Evolutionary conservation across 2,329 filamentous ascomycete species (phyloP).

Genomic region (Stagonosporopsis vannaccii): DNA sequence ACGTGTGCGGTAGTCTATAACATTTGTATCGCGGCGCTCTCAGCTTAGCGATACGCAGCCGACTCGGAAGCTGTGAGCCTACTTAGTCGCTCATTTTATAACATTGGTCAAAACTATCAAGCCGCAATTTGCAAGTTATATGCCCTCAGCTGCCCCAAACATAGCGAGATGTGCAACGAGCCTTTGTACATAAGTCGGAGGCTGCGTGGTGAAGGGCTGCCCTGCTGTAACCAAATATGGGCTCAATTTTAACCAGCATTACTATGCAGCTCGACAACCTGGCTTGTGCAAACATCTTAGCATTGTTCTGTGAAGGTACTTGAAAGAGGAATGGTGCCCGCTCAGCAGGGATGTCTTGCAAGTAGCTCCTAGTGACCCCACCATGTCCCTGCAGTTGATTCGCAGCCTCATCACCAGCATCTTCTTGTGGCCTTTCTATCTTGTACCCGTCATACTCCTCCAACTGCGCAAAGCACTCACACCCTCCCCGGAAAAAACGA

Average conservation of each 20-base stretch:
- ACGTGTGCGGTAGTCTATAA: too few species aligned
- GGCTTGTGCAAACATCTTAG: constrained; percentile 1
- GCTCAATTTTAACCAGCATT: too few species aligned
- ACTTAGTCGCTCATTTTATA: too few species aligned
- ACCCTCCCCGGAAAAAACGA: background rate
- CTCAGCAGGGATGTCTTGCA: constrained; percentile 6
- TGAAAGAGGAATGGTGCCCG: constrained; percentile 16
- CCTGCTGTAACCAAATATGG: background rate
- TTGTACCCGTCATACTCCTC: constrained; percentile 9
- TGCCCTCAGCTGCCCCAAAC: background rate
- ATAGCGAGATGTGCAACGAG: background rate
- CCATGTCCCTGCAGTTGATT: constrained; percentile 20
- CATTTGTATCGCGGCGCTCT: too few species aligned
- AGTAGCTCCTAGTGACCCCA: constrained; percentile 16
- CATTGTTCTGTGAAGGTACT: constrained; percentile 17
- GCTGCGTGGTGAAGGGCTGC: constrained; percentile 2
- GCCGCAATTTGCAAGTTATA: background rate
- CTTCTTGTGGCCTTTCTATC: constrained; percentile 5
- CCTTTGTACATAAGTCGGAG: background rate
- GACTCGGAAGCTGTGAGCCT: too few species aligned
- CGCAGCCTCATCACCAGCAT: constrained; percentile 15
- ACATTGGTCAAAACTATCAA: background rate
- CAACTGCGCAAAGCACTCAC: constrained; percentile 1
- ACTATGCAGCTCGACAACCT: background rate
- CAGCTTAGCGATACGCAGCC: too few species aligned